Percentiles rank a stretch among this genome's conserved stretches.
phyloP scores from a whole-genome alignment of 2,329 filamentous ascomycete species.

The Blastomyces percursus region DNA sequence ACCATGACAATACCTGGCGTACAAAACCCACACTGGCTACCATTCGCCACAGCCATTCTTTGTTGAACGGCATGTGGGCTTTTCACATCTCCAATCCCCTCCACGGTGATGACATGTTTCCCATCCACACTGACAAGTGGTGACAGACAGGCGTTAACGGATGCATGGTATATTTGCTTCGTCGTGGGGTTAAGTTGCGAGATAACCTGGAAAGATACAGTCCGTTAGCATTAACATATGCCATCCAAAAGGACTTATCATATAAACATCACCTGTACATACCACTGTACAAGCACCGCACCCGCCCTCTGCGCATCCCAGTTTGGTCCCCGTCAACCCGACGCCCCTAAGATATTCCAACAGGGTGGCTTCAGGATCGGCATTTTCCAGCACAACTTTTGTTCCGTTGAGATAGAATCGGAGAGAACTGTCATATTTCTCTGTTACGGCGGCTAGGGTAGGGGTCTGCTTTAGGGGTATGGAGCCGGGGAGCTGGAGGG shows the following conservation, averaged over 20 bases:
- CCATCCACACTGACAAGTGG: constrained; percentile 88
- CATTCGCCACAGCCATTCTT: constrained; percentile 79
- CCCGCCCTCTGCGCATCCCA: constrained; percentile 92
- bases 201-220: constrained; percentile 47
- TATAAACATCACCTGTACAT: constrained; percentile 21
- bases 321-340: constrained; percentile 87
- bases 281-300: constrained; percentile 93
- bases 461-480: not conserved
- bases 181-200: constrained; percentile 91
- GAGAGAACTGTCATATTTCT: constrained; percentile 73
- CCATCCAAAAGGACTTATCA: not conserved
- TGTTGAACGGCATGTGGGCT: constrained; percentile 83
- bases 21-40: constrained; percentile 91
- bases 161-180: constrained; percentile 87
- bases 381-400: constrained; percentile 69
- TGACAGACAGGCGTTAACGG: constrained; percentile 89
- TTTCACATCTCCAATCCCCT: constrained; percentile 84
- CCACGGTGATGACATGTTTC: constrained; percentile 95
- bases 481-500: not conserved
- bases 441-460: constrained; percentile 54
- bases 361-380: constrained; percentile 84
- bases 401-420: constrained; percentile 94
- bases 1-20: constrained; percentile 94
- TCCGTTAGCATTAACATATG: not conserved
- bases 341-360: constrained; percentile 88